Evolutionary conservation across 2,329 filamentous ascomycete species (phyloP).

Genomic region (Colletotrichum sp.): DNA sequence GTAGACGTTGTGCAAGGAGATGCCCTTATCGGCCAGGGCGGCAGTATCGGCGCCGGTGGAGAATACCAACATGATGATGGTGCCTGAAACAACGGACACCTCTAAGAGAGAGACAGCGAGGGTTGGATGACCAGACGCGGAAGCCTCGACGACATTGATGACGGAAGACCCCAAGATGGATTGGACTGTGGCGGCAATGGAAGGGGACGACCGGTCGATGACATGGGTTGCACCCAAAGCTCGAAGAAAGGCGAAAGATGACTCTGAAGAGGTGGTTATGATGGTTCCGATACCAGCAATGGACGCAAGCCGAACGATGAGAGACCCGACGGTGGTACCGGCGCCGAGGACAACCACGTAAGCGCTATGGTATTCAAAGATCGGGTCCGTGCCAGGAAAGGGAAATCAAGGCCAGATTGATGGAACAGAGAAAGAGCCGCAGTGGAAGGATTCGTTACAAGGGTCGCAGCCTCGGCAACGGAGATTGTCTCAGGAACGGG

Average conservation of each 20-base stretch:
- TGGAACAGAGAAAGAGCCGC: constrained; percentile 7
- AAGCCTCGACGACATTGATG: not conserved
- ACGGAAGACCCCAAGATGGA: not conserved
- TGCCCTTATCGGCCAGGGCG: not conserved
- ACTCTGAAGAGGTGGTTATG: not conserved
- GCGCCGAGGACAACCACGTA: not conserved
- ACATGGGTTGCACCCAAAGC: not conserved
- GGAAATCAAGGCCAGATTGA: not conserved
- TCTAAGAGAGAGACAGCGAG: not conserved
- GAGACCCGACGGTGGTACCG: not conserved
- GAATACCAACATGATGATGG: not conserved
- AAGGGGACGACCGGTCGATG: not conserved
- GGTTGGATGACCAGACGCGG: not conserved
- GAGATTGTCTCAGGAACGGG: not conserved
- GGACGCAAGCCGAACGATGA: not conserved
- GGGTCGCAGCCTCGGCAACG: not conserved
- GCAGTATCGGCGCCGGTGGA: not conserved
- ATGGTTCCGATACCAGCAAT: not conserved
- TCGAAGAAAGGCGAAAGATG: not conserved
- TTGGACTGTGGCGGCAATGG: not conserved
- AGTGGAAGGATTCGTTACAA: not conserved
- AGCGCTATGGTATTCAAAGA: not conserved
- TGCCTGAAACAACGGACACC: no score
- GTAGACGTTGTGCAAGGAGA: not conserved
- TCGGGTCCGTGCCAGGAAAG: not conserved